A percentile compares a stretch with the other conserved stretches of the same genome.
Conservation (phyloP, 2,329 filamentous ascomycete genomes). For the Neofusicoccum sp. region DNA sequence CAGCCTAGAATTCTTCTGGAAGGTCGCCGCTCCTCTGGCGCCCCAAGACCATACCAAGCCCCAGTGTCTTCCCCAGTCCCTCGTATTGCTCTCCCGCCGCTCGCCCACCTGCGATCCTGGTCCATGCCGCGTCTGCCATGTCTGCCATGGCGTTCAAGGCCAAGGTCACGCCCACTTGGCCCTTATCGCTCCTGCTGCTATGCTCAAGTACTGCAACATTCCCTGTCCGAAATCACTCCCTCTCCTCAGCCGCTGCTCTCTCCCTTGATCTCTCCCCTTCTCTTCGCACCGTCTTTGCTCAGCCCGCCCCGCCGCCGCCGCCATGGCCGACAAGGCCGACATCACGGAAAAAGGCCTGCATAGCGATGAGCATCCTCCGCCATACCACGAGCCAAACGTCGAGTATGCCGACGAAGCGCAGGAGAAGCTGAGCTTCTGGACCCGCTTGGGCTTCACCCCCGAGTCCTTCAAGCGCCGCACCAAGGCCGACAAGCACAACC, state of each 20-base stretch:
- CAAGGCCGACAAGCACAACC: slow-evolving; percentile 28
- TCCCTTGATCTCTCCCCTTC: neutral
- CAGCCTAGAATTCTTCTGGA: slow-evolving; percentile 10
- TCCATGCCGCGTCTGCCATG: neutral
- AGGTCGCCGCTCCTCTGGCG: neutral
- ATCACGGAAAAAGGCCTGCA: slow-evolving; percentile 10
- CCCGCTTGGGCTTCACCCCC: slow-evolving; percentile 38
- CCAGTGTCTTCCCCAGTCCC: slow-evolving; percentile 4
- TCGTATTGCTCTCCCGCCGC: neutral
- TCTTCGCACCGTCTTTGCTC: too few relatives aligned
- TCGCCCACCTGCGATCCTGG: neutral
- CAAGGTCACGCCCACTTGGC: neutral
- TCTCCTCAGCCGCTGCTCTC: neutral
- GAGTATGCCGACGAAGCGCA: neutral
- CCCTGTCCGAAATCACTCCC: neutral
- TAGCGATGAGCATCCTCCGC: slow-evolving; percentile 8
- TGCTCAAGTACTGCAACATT: neutral
- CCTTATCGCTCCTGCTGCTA: neutral
- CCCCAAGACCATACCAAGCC: neutral
- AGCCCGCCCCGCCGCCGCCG: neutral
- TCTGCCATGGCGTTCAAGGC: neutral
- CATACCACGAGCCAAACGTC: neutral
- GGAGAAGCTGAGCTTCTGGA: slow-evolving; percentile 32
- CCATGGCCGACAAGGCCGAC: slow-evolving; percentile 12
- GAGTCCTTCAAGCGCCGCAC: slow-evolving; percentile 40